Conservation (phyloP, 257 asterid species). For the Nicotiana undulata region DNA sequence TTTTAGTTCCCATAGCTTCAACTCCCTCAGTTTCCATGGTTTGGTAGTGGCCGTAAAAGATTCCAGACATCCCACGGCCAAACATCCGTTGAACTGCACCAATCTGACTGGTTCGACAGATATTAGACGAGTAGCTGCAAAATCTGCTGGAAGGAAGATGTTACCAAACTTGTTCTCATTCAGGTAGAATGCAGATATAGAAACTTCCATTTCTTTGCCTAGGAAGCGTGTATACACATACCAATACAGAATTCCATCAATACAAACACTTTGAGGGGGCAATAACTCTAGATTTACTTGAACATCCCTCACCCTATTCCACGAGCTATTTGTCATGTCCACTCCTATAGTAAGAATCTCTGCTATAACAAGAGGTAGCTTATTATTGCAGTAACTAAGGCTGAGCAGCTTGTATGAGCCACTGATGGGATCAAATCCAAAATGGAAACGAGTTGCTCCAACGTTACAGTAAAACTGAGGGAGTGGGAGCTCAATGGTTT, state of each 20-base stretch:
- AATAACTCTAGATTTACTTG: not conserved
- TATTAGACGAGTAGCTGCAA: not conserved
- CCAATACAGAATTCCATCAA: not conserved
- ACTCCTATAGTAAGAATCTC: not conserved
- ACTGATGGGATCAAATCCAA: not conserved
- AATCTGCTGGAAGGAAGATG: not conserved
- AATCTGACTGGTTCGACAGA: not conserved
- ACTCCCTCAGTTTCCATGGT: not conserved
- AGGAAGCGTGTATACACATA: not conserved
- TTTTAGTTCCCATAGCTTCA: not conserved
- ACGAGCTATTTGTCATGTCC: not conserved
- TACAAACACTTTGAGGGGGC: not conserved
- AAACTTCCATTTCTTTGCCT: not conserved
- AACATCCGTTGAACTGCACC: not conserved
- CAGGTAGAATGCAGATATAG: not conserved
- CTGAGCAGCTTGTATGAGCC: not conserved
- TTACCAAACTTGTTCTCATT: not conserved
- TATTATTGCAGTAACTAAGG: not conserved
- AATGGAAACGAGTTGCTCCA: not conserved
- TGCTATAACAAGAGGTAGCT: not conserved
- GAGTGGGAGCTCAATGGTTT: not conserved
- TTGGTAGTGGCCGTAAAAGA: not conserved
- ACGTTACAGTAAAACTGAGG: not conserved
- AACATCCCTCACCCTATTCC: not conserved
- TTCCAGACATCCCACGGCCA: not conserved